Evolutionary conservation across 2,329 filamentous ascomycete genomes (phyloP).

Genomic region (Nemania diffusa): DNA sequence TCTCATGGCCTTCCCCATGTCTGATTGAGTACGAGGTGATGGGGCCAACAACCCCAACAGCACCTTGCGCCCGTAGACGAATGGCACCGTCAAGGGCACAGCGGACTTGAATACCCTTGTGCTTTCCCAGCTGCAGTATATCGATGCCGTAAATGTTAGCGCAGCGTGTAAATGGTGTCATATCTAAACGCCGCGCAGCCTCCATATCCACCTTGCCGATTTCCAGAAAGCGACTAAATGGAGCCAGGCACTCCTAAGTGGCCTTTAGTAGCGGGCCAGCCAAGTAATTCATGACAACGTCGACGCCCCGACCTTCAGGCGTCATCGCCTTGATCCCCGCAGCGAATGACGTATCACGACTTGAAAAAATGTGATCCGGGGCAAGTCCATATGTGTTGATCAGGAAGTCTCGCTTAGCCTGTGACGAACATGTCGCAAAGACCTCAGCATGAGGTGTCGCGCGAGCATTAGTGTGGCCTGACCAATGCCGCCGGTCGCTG

Average conservation of each 20-base stretch:
- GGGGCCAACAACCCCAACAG: slow-evolving; percentile 18
- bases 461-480: background rate
- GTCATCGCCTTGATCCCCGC: background rate
- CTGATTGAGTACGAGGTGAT: slow-evolving; percentile 41
- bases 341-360: background rate
- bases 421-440: background rate
- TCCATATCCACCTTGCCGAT: slow-evolving; percentile 49
- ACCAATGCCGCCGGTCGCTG: background rate
- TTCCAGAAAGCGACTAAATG: slow-evolving; percentile 59
- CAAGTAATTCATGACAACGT: background rate
- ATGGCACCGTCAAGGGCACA: background rate
- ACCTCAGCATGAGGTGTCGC: background rate
- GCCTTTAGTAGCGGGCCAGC: slow-evolving; percentile 46
- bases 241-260: slow-evolving; percentile 57
- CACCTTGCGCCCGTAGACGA: too few relatives aligned
- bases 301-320: background rate
- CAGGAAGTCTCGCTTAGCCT: background rate
- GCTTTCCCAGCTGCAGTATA: background rate
- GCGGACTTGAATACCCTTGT: background rate
- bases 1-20: slow-evolving; percentile 52
- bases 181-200: background rate
- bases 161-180: background rate
- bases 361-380: background rate
- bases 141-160: background rate
- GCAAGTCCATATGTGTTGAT: background rate